phyloP scores from a whole-genome alignment of 2,329 filamentous ascomycete genomes.

The Apiospora malaysiana region DNA sequence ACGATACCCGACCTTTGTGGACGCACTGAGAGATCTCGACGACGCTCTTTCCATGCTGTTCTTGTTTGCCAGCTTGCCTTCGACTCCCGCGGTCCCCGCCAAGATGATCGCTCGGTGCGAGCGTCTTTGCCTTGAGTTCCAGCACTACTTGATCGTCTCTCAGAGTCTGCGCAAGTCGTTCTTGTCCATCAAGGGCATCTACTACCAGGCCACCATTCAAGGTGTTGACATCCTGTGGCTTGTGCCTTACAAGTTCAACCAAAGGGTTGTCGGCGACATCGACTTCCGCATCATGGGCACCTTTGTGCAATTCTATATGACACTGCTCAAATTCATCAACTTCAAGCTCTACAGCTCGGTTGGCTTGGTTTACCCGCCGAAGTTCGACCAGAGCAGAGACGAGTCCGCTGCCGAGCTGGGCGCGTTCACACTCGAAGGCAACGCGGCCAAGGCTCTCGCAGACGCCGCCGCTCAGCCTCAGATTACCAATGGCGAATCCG shows the following conservation, averaged over 20 bases:
- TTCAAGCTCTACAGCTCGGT: slow-evolving; percentile 91
- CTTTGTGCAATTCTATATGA: slow-evolving; percentile 99
- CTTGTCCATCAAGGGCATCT: slow-evolving; percentile 98
- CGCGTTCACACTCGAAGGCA: slow-evolving; percentile 89
- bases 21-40: slow-evolving; percentile 92
- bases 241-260: slow-evolving; percentile 97
- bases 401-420: slow-evolving; percentile 88
- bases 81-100: slow-evolving; percentile 84
- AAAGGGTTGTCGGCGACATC: slow-evolving; percentile 89
- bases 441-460: slow-evolving; percentile 60
- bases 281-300: slow-evolving; percentile 99
- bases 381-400: slow-evolving; percentile 86
- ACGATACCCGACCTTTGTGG: slow-evolving; percentile 95
- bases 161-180: slow-evolving; percentile 95
- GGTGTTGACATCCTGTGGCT: slow-evolving; percentile 97
- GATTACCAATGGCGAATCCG: slow-evolving; percentile 53
- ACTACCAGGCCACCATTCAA: slow-evolving; percentile 97
- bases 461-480: slow-evolving; percentile 53
- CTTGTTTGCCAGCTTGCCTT: slow-evolving; percentile 94
- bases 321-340: slow-evolving; percentile 93
- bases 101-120: slow-evolving; percentile 97
- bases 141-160: slow-evolving; percentile 95
- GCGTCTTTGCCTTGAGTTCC: slow-evolving; percentile 90
- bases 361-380: slow-evolving; percentile 93
- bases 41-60: slow-evolving; percentile 97